phyloP scores from a whole-genome alignment of 1,284 basidiomycete genomes.

The Ceratobasidium sp. region DNA sequence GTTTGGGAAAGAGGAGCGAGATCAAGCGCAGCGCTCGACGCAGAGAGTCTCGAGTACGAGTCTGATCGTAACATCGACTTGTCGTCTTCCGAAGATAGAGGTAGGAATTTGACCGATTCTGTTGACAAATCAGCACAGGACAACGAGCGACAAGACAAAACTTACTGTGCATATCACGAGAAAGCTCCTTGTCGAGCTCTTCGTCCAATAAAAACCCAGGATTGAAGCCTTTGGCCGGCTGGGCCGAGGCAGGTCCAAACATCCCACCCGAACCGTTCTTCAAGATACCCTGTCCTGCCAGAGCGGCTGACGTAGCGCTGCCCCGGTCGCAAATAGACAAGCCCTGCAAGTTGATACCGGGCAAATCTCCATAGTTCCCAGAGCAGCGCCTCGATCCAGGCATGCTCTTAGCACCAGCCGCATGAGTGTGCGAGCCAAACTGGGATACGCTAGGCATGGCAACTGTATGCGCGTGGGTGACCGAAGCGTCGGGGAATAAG shows the following conservation, averaged over 20 bases:
- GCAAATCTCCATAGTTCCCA: slow-evolving; percentile 45
- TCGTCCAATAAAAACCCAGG: slow-evolving; percentile 89
- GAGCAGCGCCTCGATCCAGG: slow-evolving; percentile 80
- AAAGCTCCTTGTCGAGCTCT: slow-evolving; percentile 82
- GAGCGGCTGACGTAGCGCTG: background rate
- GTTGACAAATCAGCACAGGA: slow-evolving; percentile 42
- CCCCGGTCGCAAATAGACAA: slow-evolving; percentile 40
- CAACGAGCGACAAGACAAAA: slow-evolving; percentile 49
- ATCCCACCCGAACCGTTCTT: slow-evolving; percentile 34
- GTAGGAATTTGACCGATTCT: slow-evolving; percentile 93
- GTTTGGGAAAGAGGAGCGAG: slow-evolving; percentile 90
- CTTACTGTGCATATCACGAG: slow-evolving; percentile 79
- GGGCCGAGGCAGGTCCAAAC: slow-evolving; percentile 26
- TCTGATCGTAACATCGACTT: slow-evolving; percentile 40
- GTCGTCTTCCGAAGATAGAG: slow-evolving; percentile 88
- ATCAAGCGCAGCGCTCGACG: slow-evolving; percentile 93
- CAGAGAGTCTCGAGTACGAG: slow-evolving; percentile 71
- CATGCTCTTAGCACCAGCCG: slow-evolving; percentile 86
- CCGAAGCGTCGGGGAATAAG: slow-evolving; percentile 37
- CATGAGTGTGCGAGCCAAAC: slow-evolving; percentile 58
- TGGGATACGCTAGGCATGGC: slow-evolving; percentile 28
- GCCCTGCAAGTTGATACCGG: slow-evolving; percentile 42
- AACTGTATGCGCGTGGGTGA: slow-evolving; percentile 20
- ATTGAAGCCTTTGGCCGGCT: slow-evolving; percentile 30
- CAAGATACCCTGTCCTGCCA: slow-evolving; percentile 32